phyloP scores from a whole-genome alignment of 306 rosid species.

The Crataegus laevigata region DNA sequence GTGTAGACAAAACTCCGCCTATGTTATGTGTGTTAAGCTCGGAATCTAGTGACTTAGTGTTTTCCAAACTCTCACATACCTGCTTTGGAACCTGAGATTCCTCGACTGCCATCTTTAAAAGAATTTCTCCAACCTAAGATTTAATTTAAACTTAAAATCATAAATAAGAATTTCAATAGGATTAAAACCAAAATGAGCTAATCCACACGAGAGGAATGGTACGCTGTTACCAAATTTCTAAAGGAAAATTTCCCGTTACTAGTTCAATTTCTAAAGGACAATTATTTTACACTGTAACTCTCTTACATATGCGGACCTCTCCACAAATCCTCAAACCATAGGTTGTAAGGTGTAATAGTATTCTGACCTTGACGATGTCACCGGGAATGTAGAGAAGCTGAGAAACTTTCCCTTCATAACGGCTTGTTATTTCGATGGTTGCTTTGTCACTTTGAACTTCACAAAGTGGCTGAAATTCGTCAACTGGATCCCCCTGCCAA shows the following conservation, averaged over 20 bases:
- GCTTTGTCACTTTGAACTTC: conserved; percentile 99
- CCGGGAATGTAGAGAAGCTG: conserved; percentile 64
- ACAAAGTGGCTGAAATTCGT: conserved; percentile 84
- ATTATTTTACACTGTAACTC: not conserved
- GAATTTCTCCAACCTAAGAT: conserved; percentile 90
- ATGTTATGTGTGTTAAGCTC: conserved; percentile 24
- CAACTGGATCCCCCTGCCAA: conserved; percentile 79
- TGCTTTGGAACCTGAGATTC: conserved; percentile 29
- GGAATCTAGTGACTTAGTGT: conserved; percentile 28
- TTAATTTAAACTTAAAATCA: conserved; percentile 3
- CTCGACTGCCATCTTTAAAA: conserved; percentile 45
- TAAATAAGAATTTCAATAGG: not conserved
- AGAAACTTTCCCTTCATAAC: conserved; percentile 71
- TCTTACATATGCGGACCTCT: not conserved
- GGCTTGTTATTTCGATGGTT: conserved; percentile 94
- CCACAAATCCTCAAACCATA: not conserved
- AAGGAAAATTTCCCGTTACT: too few relatives aligned
- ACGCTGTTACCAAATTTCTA: not conserved
- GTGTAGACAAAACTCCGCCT: conserved; percentile 63
- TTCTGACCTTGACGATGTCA: conserved; percentile 77
- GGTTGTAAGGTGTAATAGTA: not conserved
- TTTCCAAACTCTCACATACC: conserved; percentile 24
- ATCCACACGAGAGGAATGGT: not conserved
- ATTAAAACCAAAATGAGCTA: not conserved
- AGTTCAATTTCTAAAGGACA: not conserved